These are phyloP conservation scores for Pinus taeda DNA, from an alignment of 75 land plant species.

Conservation along the genomic window DNA sequence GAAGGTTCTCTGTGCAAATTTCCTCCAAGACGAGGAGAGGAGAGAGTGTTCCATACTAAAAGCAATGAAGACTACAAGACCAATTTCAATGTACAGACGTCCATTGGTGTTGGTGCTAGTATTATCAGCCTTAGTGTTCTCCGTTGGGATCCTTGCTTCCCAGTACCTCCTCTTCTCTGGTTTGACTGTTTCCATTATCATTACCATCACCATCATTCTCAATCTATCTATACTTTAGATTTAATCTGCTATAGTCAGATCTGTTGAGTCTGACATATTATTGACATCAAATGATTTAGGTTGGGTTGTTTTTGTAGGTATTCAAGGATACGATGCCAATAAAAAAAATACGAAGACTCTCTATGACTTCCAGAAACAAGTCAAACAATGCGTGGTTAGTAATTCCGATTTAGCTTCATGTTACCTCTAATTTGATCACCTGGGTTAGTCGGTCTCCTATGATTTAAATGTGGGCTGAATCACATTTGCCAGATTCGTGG, in stretches of 20 bases:
- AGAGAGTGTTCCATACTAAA: neutral
- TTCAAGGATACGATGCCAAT: conserved; percentile 2
- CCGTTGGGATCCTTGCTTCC: conserved; percentile 1
- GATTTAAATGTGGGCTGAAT: too few species aligned
- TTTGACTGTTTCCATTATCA: neutral
- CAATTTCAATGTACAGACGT: neutral
- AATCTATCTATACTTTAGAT: neutral
- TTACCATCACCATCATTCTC: neutral
- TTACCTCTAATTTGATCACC: too few species aligned
- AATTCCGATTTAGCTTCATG: neutral
- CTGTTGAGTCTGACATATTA: neutral
- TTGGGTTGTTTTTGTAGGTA: conserved; percentile 1
- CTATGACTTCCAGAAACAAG: conserved; percentile 10
- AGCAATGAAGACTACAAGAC: neutral
- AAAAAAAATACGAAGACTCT: conserved; percentile 4
- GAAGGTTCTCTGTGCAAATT: too few species aligned
- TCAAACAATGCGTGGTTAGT: conserved; percentile 10
- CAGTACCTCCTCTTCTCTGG: conserved; percentile 10
- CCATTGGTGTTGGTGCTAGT: neutral
- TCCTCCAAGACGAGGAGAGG: neutral
- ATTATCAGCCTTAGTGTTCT: neutral
- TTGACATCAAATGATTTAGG: neutral
- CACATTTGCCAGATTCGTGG: neutral
- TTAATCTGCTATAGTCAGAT: too few species aligned
- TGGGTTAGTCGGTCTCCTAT: neutral